A percentile compares a stretch with the other conserved stretches of the same genome.
These are phyloP conservation scores for Scytalidium sp. DNA, from an alignment of 2,329 filamentous ascomycete species.

Conservation along the genomic window DNA sequence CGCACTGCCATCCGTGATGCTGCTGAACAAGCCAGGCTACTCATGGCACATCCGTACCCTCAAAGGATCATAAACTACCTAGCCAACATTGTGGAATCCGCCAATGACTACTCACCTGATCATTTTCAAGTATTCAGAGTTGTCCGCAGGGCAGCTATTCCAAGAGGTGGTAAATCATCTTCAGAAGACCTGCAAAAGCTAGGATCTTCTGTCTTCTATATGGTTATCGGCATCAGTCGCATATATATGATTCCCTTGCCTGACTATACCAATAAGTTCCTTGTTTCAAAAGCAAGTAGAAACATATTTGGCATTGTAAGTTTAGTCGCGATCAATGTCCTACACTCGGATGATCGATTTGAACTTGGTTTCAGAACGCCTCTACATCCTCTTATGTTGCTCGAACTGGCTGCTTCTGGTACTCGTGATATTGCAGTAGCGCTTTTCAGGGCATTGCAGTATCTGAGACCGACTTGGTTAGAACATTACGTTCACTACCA, in stretches of 20 bases:
- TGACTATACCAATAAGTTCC: constrained; percentile 43
- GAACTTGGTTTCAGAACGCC: constrained; percentile 62
- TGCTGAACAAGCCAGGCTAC: constrained; percentile 50
- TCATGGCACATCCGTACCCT: constrained; percentile 51
- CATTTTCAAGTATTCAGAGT: constrained; percentile 69
- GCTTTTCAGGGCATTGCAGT: constrained; percentile 58
- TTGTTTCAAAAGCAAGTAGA: constrained; percentile 39
- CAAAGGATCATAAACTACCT: constrained; percentile 59
- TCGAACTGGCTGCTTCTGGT: constrained; percentile 62
- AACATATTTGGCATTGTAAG: constrained; percentile 62
- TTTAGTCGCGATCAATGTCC: constrained; percentile 56
- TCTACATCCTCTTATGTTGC: constrained; percentile 48
- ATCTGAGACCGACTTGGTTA: constrained; percentile 63
- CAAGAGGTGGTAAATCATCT: constrained; percentile 54
- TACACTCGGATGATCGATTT: constrained; percentile 62
- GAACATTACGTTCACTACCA: constrained; percentile 60
- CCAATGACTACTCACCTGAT: constrained; percentile 65
- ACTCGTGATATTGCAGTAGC: constrained; percentile 62
- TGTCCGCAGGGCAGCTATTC: constrained; percentile 55
- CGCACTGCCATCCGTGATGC: constrained; percentile 58
- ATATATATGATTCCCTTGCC: constrained; percentile 65
- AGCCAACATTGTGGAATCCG: constrained; percentile 58
- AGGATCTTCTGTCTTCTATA: constrained; percentile 62
- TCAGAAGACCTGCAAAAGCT: constrained; percentile 65
- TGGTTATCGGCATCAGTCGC: constrained; percentile 67